Base-by-base conservation (phyloP, 2,329 filamentous ascomycete species). In the Fusarium sp. region DNA sequence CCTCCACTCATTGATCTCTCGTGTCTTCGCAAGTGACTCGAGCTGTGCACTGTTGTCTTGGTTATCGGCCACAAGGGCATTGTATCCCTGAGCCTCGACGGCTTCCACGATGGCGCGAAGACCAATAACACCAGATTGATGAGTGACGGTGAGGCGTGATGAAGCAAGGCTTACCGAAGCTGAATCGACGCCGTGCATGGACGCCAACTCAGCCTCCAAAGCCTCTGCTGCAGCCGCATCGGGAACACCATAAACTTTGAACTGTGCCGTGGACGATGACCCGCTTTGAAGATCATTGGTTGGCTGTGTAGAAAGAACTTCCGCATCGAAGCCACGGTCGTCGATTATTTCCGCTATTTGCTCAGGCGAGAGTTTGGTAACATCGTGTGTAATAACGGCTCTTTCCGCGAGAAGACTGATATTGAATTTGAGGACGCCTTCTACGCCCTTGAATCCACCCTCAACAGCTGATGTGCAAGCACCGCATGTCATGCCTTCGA, bases 11-110 rank as follows among this genome's bases (percentile, higher is more conserved):
- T 92, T 93, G 70, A 99, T 97, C 81, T 99, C 96, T 75, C 94
- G 93, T 0, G 96, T 98, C 83, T 99, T 99, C 13, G 96, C 93
- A 5, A 99, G 87, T 3, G 96, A 98, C 81, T 98, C 94, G 4
- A 99, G 88, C 80, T 99, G 96, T 2, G 96, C 95, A 78, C 97
- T 97, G 80, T 97, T 98, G 83, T 99, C 96, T 76, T 98, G 94
- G 58, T 91, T 92, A 73, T 98, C 95, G 2, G 95, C 92, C 15
- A 98, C 89, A 5, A 99, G 85, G 3, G 95, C 96, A 79, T 98
- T 97, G 80, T 93, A 94, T 4, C 95, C 95, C 25, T 89, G 86
- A n/a, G 87, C 86, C 82, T 99, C 95, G 46, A 98, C 89, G 1
- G 89, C 84, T 76, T 95, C 94, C 12, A 98, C 95, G 38, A 98